Conservation (phyloP, 108 stramenopile genomes). For the Cylindrotheca closterium region DNA sequence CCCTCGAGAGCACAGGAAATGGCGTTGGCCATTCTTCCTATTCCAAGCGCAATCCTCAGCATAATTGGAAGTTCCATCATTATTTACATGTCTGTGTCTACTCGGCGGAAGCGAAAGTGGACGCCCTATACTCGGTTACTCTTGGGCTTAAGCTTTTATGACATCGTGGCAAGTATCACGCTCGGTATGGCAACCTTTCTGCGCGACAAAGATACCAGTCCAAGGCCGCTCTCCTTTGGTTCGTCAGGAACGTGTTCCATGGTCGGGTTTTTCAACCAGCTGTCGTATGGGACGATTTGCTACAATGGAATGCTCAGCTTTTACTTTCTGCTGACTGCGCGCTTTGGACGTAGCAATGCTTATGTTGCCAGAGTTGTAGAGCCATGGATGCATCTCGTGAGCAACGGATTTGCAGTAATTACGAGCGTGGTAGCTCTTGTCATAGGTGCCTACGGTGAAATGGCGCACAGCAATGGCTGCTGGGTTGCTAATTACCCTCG, state of each 20-base stretch:
- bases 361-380: no score
- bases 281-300: no score
- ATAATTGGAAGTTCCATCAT: neutral
- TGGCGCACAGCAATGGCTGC: no score
- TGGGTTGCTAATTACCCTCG: no score
- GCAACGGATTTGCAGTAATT: no score
- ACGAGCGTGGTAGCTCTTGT: no score
- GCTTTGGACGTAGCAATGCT: no score
- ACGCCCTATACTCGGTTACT: slow-evolving; percentile 10
- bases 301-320: no score
- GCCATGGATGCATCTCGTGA: no score
- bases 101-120: neutral
- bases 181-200: neutral
- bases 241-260: slow-evolving; percentile 1
- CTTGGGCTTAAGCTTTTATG: slow-evolving; percentile 3
- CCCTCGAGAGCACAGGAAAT: slow-evolving; percentile 3
- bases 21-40: neutral
- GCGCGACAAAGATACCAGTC: neutral
- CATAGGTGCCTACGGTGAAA: no score
- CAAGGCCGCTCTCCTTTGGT: slow-evolving; percentile 4
- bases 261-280: slow-evolving; percentile 6
- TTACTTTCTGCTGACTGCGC: no score
- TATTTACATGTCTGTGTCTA: neutral
- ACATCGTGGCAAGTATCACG: slow-evolving; percentile 6
- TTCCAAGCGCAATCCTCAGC: neutral